Percentiles rank a stretch among this genome's conserved stretches.
Conservation (phyloP, 2,329 filamentous ascomycete species). For the Pseudogymnoascus sp. region DNA sequence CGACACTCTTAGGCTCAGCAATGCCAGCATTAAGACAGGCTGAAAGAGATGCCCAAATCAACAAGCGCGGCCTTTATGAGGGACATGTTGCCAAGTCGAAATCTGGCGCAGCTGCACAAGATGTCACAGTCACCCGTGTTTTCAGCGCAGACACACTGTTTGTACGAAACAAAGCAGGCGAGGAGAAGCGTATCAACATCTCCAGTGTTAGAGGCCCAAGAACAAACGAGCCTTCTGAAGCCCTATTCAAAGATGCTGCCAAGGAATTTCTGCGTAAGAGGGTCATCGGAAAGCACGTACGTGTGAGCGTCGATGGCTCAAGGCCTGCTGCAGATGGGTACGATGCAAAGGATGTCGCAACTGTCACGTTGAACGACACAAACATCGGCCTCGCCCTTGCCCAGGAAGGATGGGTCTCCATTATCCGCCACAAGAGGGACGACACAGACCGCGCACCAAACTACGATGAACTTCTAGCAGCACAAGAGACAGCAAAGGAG, state of each 20-base stretch:
- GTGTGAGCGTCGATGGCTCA: slow-evolving; percentile 80
- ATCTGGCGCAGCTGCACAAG: slow-evolving; percentile 55
- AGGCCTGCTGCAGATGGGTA: slow-evolving; percentile 85
- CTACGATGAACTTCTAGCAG: slow-evolving; percentile 80
- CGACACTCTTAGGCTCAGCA: slow-evolving; percentile 77
- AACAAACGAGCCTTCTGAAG: slow-evolving; percentile 74
- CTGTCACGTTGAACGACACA: slow-evolving; percentile 73
- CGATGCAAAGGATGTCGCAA: slow-evolving; percentile 90
- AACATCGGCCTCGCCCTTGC: slow-evolving; percentile 80
- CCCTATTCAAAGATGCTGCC: slow-evolving; percentile 82
- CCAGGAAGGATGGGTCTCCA: slow-evolving; percentile 87
- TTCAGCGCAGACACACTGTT: slow-evolving; percentile 84
- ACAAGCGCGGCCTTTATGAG: slow-evolving; percentile 72
- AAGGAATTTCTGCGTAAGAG: slow-evolving; percentile 95
- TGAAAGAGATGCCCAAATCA: slow-evolving; percentile 75
- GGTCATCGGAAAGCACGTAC: slow-evolving; percentile 92
- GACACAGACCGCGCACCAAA: slow-evolving; percentile 90
- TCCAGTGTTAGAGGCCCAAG: slow-evolving; percentile 95
- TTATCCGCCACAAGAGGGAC: slow-evolving; percentile 90
- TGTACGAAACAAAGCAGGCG: slow-evolving; percentile 74
- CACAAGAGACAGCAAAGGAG: slow-evolving; percentile 75
- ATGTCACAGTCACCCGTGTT: slow-evolving; percentile 78
- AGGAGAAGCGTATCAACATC: slow-evolving; percentile 82
- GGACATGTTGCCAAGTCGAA: slow-evolving; percentile 64
- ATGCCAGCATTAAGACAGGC: slow-evolving; percentile 82